A percentile compares a stretch with the other conserved stretches of the same genome.
Conservation (phyloP, 129 eudicot species). For the Escallonia rubra region DNA sequence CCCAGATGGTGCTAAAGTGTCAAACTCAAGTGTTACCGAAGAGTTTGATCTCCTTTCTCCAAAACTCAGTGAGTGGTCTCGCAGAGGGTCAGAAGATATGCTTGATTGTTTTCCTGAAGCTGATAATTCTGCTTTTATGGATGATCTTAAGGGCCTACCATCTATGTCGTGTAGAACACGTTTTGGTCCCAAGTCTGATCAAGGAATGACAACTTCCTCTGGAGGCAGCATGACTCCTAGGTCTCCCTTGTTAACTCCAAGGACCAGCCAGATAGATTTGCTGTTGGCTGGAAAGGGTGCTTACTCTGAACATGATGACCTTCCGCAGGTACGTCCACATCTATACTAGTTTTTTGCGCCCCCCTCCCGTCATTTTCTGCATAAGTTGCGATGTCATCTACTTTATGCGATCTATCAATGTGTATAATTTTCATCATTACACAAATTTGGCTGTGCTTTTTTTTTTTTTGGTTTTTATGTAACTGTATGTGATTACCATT, state of each 20-base stretch:
- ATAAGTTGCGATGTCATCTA: too few relatives aligned
- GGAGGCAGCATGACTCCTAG: slow-evolving; percentile 99
- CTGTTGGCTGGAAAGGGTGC: slow-evolving; percentile 81
- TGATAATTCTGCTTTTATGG: slow-evolving; percentile 69
- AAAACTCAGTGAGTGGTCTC: slow-evolving; percentile 85
- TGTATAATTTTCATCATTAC: too few relatives aligned
- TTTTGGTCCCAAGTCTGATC: slow-evolving; percentile 94
- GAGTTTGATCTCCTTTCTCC: slow-evolving; percentile 77
- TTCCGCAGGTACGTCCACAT: slow-evolving; percentile 60
- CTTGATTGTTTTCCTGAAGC: slow-evolving; percentile 76
- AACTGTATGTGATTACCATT: too few relatives aligned
- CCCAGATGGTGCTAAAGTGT: slow-evolving; percentile 77
- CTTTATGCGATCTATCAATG: too few relatives aligned
- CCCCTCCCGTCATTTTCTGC: too few relatives aligned
- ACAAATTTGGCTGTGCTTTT: too few relatives aligned
- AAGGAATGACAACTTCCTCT: slow-evolving; percentile 93
- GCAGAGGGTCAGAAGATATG: slow-evolving; percentile 96
- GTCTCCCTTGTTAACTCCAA: slow-evolving; percentile 82
- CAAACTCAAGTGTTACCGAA: slow-evolving; percentile 71
- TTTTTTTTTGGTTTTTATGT: too few relatives aligned
- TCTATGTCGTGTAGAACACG: slow-evolving; percentile 92
- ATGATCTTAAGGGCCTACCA: slow-evolving; percentile 71
- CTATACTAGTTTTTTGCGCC: neutral
- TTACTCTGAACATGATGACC: slow-evolving; percentile 82
- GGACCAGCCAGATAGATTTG: slow-evolving; percentile 64